Evolutionary conservation across 176 grass and related monocot species (phyloP), one percentile per base, ranked within the genome.

Genomic region (Otatea glauca): DNA sequence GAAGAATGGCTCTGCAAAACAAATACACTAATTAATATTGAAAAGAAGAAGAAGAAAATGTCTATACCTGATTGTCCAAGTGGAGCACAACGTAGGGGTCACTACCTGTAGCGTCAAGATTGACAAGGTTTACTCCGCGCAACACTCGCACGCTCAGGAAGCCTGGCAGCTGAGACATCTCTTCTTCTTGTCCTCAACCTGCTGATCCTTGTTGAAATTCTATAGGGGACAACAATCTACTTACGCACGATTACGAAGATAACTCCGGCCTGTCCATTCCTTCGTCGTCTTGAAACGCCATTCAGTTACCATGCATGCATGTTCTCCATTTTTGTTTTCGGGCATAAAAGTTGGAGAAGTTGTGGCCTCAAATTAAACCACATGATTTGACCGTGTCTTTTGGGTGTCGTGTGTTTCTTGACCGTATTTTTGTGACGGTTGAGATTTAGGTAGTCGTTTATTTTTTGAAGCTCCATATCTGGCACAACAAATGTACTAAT

Each of bases 41-140:
- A 29, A 29, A 29, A 29, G 29, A 29, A 20, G 16, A 56, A 21
- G 7, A 56, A 18, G 8, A 56, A n/a, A 9, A 21, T 8, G 9
- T 29, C 29, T 29, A 34, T 1, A 90, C 84, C 84, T 83, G 91
- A 6, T 62, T 83, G 25, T 86, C 90, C 5, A 92, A 39, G 62
- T 4, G 65, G 64, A 92, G 71, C 65, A 92, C 81, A 14, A 90
- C 29, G 20, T 92, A 92, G 58, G 91, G 91, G 24, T 90, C 91
- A 4, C 91, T 90, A 5, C 90, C 76, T 4, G 50, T 68, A 17
- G 72, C 79, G 50, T 92, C 91, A 5, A 84, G 67, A 49, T 72
- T 37, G 17, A 89, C 91, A 34, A 92, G 88, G 65, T 92, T 82
- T 0, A 88, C 6, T 2, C 91, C 91, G 16, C 88, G 84, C 13